Evolutionary conservation across 1,284 basidiomycete species (phyloP).

Genomic region (Tylopilus orsonianus): DNA sequence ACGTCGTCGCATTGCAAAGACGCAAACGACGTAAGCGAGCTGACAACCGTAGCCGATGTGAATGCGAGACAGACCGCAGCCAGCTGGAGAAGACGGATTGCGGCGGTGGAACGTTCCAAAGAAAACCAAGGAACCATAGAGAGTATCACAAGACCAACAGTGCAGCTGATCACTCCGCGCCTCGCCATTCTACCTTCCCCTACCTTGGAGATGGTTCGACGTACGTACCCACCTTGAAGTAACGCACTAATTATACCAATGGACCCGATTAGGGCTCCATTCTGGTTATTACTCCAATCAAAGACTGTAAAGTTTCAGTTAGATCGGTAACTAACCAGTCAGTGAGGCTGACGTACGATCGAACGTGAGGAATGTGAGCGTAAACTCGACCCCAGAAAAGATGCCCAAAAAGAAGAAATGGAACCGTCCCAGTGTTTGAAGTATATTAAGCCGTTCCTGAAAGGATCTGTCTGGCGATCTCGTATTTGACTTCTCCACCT

Average conservation of each 20-base stretch:
- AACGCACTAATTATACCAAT: conserved; percentile 87
- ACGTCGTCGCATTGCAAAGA: conserved; percentile 83
- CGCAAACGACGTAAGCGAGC: conserved; percentile 81
- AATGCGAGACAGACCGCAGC: conserved; percentile 84
- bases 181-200: conserved; percentile 80
- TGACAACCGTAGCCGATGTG: conserved; percentile 91
- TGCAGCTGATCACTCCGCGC: conserved; percentile 72
- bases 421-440: conserved; percentile 57
- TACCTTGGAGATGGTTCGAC: conserved; percentile 65
- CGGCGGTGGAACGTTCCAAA: conserved; percentile 41
- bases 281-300: conserved; percentile 87
- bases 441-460: conserved; percentile 49
- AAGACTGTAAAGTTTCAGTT: conserved; percentile 53
- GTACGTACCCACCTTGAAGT: conserved; percentile 89
- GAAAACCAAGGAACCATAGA: conserved; percentile 64
- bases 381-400: conserved; percentile 93
- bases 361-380: conserved; percentile 87
- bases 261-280: conserved; percentile 81
- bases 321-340: not conserved
- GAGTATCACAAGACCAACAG: conserved; percentile 66
- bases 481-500: conserved; percentile 22
- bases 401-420: conserved; percentile 84
- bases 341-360: conserved; percentile 57
- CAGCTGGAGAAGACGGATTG: conserved; percentile 64
- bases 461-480: conserved; percentile 37